Base-by-base conservation (phyloP, 805 yeast species). In the Metschnikowia borealis region DNA sequence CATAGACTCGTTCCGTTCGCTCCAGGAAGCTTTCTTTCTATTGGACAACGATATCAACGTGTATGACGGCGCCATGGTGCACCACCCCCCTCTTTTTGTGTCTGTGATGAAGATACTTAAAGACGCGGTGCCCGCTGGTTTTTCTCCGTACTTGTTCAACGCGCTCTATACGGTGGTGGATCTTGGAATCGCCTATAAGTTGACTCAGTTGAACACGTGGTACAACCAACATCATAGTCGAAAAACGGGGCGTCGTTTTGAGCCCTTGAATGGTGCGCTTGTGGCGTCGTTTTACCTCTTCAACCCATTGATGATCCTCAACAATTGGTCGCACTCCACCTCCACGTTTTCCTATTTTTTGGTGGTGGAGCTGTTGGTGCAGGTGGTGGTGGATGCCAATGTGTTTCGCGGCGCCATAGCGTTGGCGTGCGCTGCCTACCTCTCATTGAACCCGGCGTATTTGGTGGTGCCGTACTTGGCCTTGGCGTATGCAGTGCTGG, bases 61-160 rank as follows among this genome's bases (percentile, higher is more conserved):
- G 7, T 92, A 89, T 61, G 81, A 81, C 53, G 97, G 97, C 8
- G 95, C 95, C 21, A 82, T 90, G 15, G 85, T 85, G 34, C 92
- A 89, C 66, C 96, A 89, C 58, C 83, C 96, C 3, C 96, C 97
- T 3, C 62, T 90, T 17, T 60, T 92, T 20, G 75, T 89, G 34
- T 68, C 74, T 2, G 39, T 53, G 35, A 74, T 85, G 62, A 70
- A 76, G 10, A 44, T 69, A 6, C 41, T 81, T 17, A 55, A 70
- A 36, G 64, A 58, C 39, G 34, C 43, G 18, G 46, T 49, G 6
- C 68, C 70, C 1, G 44, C 32, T 17, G 34, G 35, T 1, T 53
- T 55, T 33, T 44, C 57, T 23, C 51, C 53, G 3, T 44, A 64
- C 8, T 60, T 54, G 53, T 61, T 64, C 44, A 69, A 74, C 48